Conservation (phyloP, 352 stramenopile genomes). For the Elongisporangium anandrum region DNA sequence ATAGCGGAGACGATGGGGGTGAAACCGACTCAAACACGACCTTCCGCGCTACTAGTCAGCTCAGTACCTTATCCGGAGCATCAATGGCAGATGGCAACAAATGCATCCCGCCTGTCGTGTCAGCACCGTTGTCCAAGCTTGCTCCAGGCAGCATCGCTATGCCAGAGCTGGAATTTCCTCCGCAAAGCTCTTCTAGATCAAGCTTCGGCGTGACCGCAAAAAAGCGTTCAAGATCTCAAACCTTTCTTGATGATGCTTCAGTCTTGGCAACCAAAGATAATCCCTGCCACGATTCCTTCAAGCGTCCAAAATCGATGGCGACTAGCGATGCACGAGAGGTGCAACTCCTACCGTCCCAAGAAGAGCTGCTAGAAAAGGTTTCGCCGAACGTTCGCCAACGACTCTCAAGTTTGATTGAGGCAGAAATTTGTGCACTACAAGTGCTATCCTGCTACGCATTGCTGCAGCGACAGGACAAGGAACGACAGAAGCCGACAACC, state of each 20-base stretch:
- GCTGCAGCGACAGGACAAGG: slow-evolving; percentile 43
- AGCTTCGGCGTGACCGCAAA: background rate
- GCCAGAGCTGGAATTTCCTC: background rate
- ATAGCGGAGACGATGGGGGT: slow-evolving; percentile 48
- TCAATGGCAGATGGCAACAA: background rate
- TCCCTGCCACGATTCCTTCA: background rate
- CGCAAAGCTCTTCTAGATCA: background rate
- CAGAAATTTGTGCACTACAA: slow-evolving; percentile 75
- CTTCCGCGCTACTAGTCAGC: background rate
- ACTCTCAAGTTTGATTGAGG: slow-evolving; percentile 69
- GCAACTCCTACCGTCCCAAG: slow-evolving; percentile 53
- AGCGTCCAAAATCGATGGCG: background rate
- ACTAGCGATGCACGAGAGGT: slow-evolving; percentile 14
- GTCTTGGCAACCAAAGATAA: background rate
- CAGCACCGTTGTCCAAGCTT: background rate
- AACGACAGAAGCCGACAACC: slow-evolving; percentile 17
- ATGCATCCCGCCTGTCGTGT: background rate
- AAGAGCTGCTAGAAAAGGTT: slow-evolving; percentile 70
- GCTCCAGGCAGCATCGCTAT: background rate
- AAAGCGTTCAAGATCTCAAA: background rate
- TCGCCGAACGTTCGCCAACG: slow-evolving; percentile 65
- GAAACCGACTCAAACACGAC: slow-evolving; percentile 21
- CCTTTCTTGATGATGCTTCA: background rate
- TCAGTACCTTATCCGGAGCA: background rate
- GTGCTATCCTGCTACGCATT: slow-evolving; percentile 74